Conservation (phyloP, 179 eudicot genomes). For the Dionaea muscipula region DNA sequence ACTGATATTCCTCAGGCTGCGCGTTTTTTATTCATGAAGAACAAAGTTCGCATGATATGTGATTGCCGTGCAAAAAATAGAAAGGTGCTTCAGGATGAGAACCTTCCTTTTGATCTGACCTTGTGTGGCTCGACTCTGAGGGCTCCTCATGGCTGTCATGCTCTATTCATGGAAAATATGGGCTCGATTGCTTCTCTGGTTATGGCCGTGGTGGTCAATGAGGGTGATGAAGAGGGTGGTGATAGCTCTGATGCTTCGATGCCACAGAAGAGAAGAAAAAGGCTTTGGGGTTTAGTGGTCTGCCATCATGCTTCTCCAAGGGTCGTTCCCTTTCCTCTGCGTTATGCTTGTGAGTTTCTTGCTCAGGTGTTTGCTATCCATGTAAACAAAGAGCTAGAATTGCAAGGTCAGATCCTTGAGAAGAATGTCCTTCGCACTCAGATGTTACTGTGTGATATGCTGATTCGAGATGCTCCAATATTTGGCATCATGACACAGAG, state of each 20-base stretch:
- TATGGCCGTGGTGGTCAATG: slow-evolving; percentile 87
- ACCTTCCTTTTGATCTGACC: slow-evolving; percentile 58
- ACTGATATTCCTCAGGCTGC: slow-evolving; percentile 98
- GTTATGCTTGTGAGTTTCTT: slow-evolving; percentile 91
- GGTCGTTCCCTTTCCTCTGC: slow-evolving; percentile 86
- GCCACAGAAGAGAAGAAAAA: slow-evolving; percentile 49
- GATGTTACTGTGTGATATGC: slow-evolving; percentile 81
- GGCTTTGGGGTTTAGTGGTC: slow-evolving; percentile 94
- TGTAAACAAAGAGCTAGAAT: slow-evolving; percentile 75
- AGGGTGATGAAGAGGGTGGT: slow-evolving; percentile 45
- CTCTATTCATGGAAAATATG: slow-evolving; percentile 93
- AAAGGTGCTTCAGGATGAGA: slow-evolving; percentile 66
- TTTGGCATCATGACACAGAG: slow-evolving; percentile 67
- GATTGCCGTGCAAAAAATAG: slow-evolving; percentile 72
- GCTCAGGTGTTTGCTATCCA: slow-evolving; percentile 93
- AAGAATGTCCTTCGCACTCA: slow-evolving; percentile 91
- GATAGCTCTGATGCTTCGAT: slow-evolving; percentile 31
- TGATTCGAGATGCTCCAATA: slow-evolving; percentile 87
- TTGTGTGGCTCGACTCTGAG: slow-evolving; percentile 88
- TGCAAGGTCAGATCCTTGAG: slow-evolving; percentile 70
- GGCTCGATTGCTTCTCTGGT: slow-evolving; percentile 89
- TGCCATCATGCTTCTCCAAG: slow-evolving; percentile 81
- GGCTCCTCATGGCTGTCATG: slow-evolving; percentile 92
- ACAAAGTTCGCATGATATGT: slow-evolving; percentile 86
- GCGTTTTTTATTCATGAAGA: slow-evolving; percentile 82